Evolutionary conservation across 139 green algal genomes (phyloP).

Genomic region (Chlamydomonas eustigma): DNA sequence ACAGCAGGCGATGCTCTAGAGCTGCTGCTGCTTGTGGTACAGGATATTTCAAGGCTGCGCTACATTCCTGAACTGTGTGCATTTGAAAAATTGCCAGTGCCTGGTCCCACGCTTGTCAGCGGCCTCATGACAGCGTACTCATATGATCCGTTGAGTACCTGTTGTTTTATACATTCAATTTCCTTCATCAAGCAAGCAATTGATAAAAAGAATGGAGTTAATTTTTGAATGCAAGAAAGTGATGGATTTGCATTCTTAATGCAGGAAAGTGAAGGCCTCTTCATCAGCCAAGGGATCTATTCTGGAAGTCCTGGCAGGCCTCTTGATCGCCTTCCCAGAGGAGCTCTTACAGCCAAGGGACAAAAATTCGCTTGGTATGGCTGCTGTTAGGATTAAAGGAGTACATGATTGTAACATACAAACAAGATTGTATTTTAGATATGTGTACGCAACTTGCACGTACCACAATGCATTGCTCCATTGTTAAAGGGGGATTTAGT

Average conservation of each 20-base stretch:
- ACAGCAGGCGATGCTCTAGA: background rate
- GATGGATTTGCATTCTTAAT: background rate
- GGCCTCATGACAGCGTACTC: background rate
- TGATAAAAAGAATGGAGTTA: too few species aligned
- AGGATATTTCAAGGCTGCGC: background rate
- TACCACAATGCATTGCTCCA: too few species aligned
- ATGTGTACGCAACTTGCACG: too few species aligned
- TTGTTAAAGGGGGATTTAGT: background rate
- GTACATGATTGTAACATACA: too few species aligned
- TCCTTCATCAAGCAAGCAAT: too few species aligned
- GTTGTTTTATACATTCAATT: too few species aligned
- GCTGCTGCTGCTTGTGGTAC: background rate
- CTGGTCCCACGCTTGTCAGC: background rate
- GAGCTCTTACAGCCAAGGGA: background rate
- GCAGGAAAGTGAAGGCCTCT: background rate
- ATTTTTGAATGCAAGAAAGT: too few species aligned
- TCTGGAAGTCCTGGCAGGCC: background rate
- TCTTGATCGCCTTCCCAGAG: background rate
- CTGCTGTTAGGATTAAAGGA: background rate
- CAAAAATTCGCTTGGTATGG: background rate
- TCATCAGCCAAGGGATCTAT: background rate
- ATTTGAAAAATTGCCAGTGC: background rate
- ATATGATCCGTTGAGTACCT: background rate
- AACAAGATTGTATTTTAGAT: too few species aligned
- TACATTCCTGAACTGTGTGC: background rate